A percentile compares a stretch with the other conserved stretches of the same genome.
Evolutionary conservation across 495 filamentous ascomycete species (phyloP).

Genomic region (Sordaria brevicollis): DNA sequence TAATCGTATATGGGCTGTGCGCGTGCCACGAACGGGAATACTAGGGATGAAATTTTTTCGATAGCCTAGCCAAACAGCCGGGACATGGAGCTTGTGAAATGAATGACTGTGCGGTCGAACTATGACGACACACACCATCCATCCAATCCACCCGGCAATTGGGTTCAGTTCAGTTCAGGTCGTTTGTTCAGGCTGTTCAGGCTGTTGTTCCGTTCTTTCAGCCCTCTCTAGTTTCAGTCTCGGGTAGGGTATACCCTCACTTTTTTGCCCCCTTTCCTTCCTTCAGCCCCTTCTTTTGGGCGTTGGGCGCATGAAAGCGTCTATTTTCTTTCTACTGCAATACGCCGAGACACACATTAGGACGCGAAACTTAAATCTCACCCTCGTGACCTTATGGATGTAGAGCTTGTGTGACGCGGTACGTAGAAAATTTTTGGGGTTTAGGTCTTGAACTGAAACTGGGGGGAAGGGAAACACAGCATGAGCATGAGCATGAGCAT

Average conservation of each 20-base stretch:
- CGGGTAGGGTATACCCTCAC: too few species aligned
- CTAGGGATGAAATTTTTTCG: neutral
- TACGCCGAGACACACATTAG: neutral
- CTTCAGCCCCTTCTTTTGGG: neutral
- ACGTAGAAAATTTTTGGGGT: neutral
- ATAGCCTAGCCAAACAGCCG: neutral
- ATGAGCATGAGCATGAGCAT: neutral
- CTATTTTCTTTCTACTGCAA: neutral
- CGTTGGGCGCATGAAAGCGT: too few species aligned
- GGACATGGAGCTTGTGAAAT: neutral
- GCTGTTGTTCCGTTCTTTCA: too few species aligned
- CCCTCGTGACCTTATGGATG: neutral
- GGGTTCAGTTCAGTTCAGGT: too few species aligned
- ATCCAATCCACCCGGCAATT: neutral
- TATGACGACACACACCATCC: neutral
- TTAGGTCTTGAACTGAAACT: neutral
- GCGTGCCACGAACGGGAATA: neutral
- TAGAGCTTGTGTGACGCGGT: neutral
- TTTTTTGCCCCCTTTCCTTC: too few species aligned
- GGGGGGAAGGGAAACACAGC: neutral
- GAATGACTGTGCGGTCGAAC: neutral
- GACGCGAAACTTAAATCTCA: neutral
- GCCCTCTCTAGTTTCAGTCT: too few species aligned
- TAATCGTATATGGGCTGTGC: too few species aligned
- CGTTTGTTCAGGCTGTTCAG: too few species aligned